Evolutionary conservation across 768 basidiomycete species (phyloP), one percentile per base, ranked within the genome.

Genomic region (Leccinum subtestaceum): DNA sequence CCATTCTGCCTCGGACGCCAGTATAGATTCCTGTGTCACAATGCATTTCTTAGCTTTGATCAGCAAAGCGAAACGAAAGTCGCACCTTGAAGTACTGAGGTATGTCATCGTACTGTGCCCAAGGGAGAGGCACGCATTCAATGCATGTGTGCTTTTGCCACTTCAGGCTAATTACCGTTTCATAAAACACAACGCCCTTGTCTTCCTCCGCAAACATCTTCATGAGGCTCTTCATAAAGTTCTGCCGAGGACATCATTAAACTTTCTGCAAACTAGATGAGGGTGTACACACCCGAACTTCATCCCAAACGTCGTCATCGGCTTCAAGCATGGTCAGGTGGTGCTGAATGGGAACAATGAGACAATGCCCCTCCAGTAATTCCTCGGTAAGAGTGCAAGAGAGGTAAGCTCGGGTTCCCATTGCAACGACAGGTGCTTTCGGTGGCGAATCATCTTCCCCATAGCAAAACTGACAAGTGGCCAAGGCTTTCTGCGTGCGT

Each of bases 271-370:
- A 21, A 21, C 40, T 10, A 55, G 4, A 54, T 8, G 31, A 52
- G 27, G 52, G 50, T 46, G 56, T 21, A 73, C 88, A 56, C 68
- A 96, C 96, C 75, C 83, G 82, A 58, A 94, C 87, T 82, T 98
- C 96, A 61, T 98, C 96, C 96, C 96, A 99, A 23, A 95, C 89
- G 67, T 99, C 96, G 62, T 98, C 95, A 63, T 99, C 96, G 29
- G 86, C 91, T 73, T 98, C 96, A 3, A 99, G 79, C 81, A 88
- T 91, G 47, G 85, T 87, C 49, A 98, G 74, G 71, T 95, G 88
- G 70, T 99, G 97, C 63, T 98, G 93, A 13, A 97, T 89, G 5
- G 97, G 97, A 6, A 98, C 93, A 63, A 99, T 98, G 27, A 95
- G 77, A 68, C 94, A 96, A 69, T 99, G 97, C 0, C 96, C 95